Evolutionary conservation across 2,329 filamentous ascomycete genomes (phyloP), one percentile per base, ranked within the genome.

Genomic region (Calonectria hongkongensis): DNA sequence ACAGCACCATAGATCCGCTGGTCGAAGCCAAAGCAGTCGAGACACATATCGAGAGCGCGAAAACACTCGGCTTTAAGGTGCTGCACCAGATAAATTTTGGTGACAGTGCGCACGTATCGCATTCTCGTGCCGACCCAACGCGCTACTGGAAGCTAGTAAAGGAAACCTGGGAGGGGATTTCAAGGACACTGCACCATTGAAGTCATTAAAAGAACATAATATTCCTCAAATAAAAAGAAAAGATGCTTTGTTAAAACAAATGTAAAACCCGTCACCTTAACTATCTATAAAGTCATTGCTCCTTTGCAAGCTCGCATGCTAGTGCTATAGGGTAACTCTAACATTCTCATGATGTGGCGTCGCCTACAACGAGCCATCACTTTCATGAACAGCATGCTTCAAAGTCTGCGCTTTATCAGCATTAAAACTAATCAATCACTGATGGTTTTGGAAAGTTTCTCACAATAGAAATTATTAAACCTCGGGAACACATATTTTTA

Each of bases 151-250:
- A 48, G 16, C 4, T 70, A 13, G 51, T 66, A 6, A 65, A 36
- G 30, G 50, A 70, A 12, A 65, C 60, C 21, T 65, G 48, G 68
- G 60, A 65, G 21, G 62, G 60, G 45, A 10, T 13, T 25, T n/a
- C 10, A 21, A 48, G 12, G 8, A 10, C n/a, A 5, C 4, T 25
- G 45, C 25, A 48, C 8, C 3, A 6, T n/a, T 48, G 7, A 21
- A 25, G 21, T 48, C 3, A 12, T 25, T 4, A 48, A 48, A 33
- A 5, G 30, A 33, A 33, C 21, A 21, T 21, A 21, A 21, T 21
- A 21, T 21, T 21, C 21, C 21, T n/a, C 3, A 13, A 13, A 8
- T 41, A 41, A 21, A 21, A 21, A 47, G 8, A 3, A 47, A 47
- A 47, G 9, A 33, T 21, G 21, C 2, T 21, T 21, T 21, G 21